phyloP scores from a whole-genome alignment of 495 filamentous ascomycete genomes.

The Trichoderma erinaceum region DNA sequence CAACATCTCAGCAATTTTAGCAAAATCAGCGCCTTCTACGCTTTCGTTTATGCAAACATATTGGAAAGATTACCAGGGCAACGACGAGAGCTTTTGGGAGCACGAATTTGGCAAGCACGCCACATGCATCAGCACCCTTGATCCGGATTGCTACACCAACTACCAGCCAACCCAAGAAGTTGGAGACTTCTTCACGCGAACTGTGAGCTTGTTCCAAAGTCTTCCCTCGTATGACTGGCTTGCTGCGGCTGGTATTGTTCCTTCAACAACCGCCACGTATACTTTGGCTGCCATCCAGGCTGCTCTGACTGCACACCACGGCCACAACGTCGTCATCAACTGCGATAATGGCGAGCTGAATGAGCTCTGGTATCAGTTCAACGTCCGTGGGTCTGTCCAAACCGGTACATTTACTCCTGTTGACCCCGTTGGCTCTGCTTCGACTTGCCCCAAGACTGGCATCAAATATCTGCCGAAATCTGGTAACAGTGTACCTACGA shows the following conservation, averaged over 20 bases:
- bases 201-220: constrained; percentile 51
- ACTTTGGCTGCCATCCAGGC: constrained; percentile 52
- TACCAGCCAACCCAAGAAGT: constrained; percentile 53
- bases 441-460: constrained; percentile 24
- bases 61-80: constrained; percentile 53
- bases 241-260: constrained; percentile 54
- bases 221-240: constrained; percentile 50
- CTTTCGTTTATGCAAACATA: constrained; percentile 67
- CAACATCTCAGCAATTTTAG: constrained; percentile 50
- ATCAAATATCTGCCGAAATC: constrained; percentile 31
- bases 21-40: constrained; percentile 27
- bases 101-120: constrained; percentile 84
- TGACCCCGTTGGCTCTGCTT: constrained; percentile 9
- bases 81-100: constrained; percentile 64
- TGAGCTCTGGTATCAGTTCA: constrained; percentile 76
- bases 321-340: constrained; percentile 56
- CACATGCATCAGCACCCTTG: constrained; percentile 59
- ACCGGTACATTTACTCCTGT: constrained; percentile 58
- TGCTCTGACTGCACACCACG: constrained; percentile 51
- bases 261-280: constrained; percentile 54
- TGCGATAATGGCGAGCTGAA: constrained; percentile 53
- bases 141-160: constrained; percentile 57
- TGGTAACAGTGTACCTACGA: constrained; percentile 18
- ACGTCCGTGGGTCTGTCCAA: constrained; percentile 64
- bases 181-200: constrained; percentile 49